Base-by-base conservation (phyloP, 257 asterid genomes). In the Asclepias syriaca region DNA sequence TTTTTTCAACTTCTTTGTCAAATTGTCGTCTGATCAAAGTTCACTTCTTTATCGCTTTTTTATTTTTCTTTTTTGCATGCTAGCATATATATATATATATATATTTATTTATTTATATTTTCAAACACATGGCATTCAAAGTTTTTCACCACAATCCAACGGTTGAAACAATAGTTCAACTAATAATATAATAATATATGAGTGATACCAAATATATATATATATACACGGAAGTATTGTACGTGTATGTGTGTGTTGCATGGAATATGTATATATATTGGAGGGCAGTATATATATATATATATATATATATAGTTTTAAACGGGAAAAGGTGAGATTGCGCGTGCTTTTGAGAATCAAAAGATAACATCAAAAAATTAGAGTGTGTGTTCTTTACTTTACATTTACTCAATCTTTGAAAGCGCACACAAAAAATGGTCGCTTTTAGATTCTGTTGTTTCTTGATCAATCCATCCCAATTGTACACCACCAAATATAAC, bases 301-400 rank as follows among this genome's bases (percentile, higher is more conserved):
- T 34, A 34, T 34, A 34, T 34, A 34, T 34, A 34, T 34, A 34
- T 29, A 29, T 29, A 48, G 53, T 11, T 6, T 54, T 29, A 14
- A 48, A 12, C 40, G 50, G 53, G 43, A 75, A 80, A 75, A 81
- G 55, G 58, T 12, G 21, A 72, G 85, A 81, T 81, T 74, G 69
- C 82, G 85, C 85, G 78, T 81, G 85, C 80, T 46, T 43, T 60
- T 67, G 66, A 81, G 76, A 68, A 77, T 81, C 75, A 77, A 73
- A 74, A 61, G 57, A 77, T 53, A 73, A 74, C 55, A 74, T 50
- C 21, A 50, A 63, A 70, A 71, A 69, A 51, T 15, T 48, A 13
- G 48, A 0, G 48, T 37, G 15, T 9, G 53, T 77, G 69, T 74
- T 70, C 79, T 50, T 77, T 81, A 61, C 84, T 81, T 74, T 66